Evolutionary conservation across 2,329 filamentous ascomycete genomes (phyloP), one percentile per base, ranked within the genome.

Genomic region (Xylaria sp.): DNA sequence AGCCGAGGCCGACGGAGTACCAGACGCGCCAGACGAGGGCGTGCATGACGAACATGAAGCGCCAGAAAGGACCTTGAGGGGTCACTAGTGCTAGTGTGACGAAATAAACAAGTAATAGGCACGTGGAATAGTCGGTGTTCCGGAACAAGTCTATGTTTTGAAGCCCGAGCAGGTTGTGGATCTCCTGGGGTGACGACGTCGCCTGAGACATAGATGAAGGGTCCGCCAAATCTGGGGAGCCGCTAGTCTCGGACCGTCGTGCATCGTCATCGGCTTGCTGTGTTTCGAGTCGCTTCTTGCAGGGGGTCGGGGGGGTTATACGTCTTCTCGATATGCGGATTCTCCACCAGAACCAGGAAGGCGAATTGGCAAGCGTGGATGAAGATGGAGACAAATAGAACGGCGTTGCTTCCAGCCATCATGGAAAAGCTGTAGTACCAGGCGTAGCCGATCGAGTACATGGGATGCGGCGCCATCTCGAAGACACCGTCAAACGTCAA

Each of bases 401-500:
- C 93, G 70, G 93, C 92, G 77, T 97, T 97, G 80, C 94, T 99
- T 63, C 93, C 93, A 52, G 92, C 92, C 88, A 99, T 95, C 78
- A 97, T 88, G 61, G 93, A 97, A 71, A 97, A 97, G 68, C 94
- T 94, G 73, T 99, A 99, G 78, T 95, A 99, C 52, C 94, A 94
- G 55, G 91, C 92, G 75, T 99, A 99, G 46, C 94, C 94, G 70
- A 97, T 93, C 58, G 92, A 96, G 77, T 97, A 97, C 93, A 97
- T 97, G 64, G 93, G 93, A 73, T 97, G 94, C 37, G 94, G 94
- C 18, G 94, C 94, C 88, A 99, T 95, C 77, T 99, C 94, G 73
- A 97, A 99, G 64, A 99, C 94, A 59, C 94, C 94, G 72, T 99
- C 94, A 74, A 99, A 99, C 54, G 92, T 97, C 73, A 99, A 81